Conservation (phyloP, 1,284 basidiomycete species). For the Cutaneotrichosporon daszewskae region DNA sequence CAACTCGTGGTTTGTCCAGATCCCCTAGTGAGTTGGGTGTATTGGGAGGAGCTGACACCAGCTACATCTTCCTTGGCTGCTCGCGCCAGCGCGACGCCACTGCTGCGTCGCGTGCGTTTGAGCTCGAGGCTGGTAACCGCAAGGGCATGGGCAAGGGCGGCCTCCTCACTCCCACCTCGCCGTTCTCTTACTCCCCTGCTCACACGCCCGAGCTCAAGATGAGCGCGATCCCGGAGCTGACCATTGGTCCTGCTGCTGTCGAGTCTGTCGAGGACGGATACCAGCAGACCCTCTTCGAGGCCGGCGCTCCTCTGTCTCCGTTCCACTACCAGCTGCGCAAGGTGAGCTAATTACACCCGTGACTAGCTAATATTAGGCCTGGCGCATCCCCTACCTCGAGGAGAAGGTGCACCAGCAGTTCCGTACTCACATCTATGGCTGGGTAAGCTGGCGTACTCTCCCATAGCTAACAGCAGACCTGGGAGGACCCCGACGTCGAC, state of each 20-base stretch:
- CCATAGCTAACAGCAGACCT: conserved; percentile 51
- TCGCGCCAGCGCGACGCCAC: conserved; percentile 62
- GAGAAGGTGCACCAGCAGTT: conserved; percentile 69
- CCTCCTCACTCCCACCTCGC: conserved; percentile 51
- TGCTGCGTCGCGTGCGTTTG: conserved; percentile 59
- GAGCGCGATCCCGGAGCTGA: conserved; percentile 47
- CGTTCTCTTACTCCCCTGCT: conserved; percentile 39
- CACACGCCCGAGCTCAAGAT: conserved; percentile 34
- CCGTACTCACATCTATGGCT: conserved; percentile 65
- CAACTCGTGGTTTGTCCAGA: conserved; percentile 62
- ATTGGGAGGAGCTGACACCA: conserved; percentile 38
- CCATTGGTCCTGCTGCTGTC: conserved; percentile 39
- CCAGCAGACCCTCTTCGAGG: conserved; percentile 50
- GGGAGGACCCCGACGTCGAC: conserved; percentile 76
- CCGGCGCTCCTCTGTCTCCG: conserved; percentile 59
- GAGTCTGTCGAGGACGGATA: conserved; percentile 20
- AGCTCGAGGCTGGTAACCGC: conserved; percentile 64
- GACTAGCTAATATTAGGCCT: conserved; percentile 49
- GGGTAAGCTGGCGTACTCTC: conserved; percentile 23
- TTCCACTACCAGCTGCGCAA: conserved; percentile 69
- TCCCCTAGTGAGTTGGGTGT: conserved; percentile 47
- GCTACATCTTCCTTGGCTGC: conserved; percentile 72
- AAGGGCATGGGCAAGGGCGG: conserved; percentile 50
- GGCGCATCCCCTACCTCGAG: conserved; percentile 73
- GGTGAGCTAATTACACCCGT: conserved; percentile 39